A percentile compares a stretch with the other conserved stretches of the same genome.
Conservation (phyloP, 306 rosid genomes). For the Corylus heterophylla region DNA sequence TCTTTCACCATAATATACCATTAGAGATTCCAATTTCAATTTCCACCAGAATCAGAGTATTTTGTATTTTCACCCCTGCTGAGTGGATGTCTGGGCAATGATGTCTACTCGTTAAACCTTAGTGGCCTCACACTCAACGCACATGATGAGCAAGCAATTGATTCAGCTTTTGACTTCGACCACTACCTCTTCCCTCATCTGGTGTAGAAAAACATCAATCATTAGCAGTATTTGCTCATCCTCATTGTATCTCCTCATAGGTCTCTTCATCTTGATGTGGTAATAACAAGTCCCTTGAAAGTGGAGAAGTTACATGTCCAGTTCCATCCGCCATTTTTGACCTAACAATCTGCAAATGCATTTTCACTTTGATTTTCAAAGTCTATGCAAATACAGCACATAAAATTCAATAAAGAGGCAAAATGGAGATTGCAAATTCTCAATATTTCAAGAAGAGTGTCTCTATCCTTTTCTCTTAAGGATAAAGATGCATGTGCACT, state of each 20-base stretch:
- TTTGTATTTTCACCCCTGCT: neutral
- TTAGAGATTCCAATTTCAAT: neutral
- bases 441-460: neutral
- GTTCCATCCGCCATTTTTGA: constrained; percentile 64
- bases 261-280: constrained; percentile 44
- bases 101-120: neutral
- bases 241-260: constrained; percentile 51
- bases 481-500: neutral
- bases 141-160: neutral
- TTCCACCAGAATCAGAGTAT: neutral
- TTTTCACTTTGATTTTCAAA: neutral
- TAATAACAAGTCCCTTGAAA: constrained; percentile 35
- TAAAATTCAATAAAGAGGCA: neutral
- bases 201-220: neutral
- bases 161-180: neutral
- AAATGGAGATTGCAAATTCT: neutral
- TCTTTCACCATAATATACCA: neutral
- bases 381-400: constrained; percentile 4
- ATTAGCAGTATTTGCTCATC: constrained; percentile 4
- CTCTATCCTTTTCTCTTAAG: neutral
- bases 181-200: neutral
- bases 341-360: constrained; percentile 65
- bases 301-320: constrained; percentile 48
- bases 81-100: neutral
- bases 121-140: neutral